These are phyloP conservation scores for Isabelozyma gotoi DNA, from an alignment of 805 yeast species.

Conservation along the genomic window DNA sequence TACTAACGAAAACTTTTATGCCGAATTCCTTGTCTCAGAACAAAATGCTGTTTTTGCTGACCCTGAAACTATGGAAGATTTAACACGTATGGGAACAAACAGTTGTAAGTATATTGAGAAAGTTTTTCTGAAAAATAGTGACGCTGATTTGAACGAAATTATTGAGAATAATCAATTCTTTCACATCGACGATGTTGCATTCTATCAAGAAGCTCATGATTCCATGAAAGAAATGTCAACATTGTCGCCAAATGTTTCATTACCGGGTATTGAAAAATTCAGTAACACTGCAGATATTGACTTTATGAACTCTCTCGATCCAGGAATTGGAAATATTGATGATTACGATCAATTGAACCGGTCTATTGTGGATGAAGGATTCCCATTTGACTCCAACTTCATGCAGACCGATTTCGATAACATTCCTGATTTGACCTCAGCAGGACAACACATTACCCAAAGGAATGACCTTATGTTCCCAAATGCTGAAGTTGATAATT, in stretches of 20 bases:
- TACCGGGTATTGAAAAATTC: background rate
- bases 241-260: too few species aligned
- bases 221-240: background rate
- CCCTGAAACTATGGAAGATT: background rate
- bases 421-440: background rate
- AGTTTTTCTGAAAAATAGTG: background rate
- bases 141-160: background rate
- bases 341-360: background rate
- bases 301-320: background rate
- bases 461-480: constrained; percentile 11
- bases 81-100: background rate
- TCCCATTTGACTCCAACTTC: background rate
- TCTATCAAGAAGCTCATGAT: background rate
- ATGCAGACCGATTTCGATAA: constrained; percentile 2
- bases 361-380: background rate
- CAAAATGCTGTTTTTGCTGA: background rate
- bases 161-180: background rate
- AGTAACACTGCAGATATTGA: background rate
- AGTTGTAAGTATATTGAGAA: background rate
- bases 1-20: constrained; percentile 22
- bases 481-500: constrained; percentile 23
- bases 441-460: background rate
- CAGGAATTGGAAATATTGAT: background rate
- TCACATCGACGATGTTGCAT: background rate
- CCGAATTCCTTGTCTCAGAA: background rate